Conservation (phyloP, 208 protist genomes). For the Leishmania mexicana region DNA sequence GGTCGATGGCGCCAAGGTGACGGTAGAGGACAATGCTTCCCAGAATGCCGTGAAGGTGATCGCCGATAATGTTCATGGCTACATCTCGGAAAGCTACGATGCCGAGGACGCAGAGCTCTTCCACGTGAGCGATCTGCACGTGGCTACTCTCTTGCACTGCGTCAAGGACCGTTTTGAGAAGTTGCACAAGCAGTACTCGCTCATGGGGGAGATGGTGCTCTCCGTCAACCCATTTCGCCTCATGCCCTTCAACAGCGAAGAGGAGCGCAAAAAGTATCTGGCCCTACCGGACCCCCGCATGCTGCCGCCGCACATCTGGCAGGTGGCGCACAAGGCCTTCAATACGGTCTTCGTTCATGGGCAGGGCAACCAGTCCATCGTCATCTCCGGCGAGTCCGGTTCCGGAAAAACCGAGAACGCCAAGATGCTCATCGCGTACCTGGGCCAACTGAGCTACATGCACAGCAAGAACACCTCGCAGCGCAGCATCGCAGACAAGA, state of each 20-base stretch:
- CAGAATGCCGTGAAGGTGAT: constrained; percentile 35
- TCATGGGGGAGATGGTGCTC: constrained; percentile 94
- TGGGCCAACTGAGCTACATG: constrained; percentile 82
- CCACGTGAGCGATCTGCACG: constrained; percentile 90
- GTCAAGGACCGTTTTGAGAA: constrained; percentile 89
- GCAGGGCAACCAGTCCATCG: constrained; percentile 87
- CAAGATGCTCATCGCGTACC: constrained; percentile 89
- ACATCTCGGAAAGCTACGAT: constrained; percentile 82
- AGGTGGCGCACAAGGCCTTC: constrained; percentile 88
- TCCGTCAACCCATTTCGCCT: constrained; percentile 93
- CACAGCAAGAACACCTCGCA: constrained; percentile 73
- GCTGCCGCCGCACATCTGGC: constrained; percentile 91
- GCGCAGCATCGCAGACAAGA: constrained; percentile 64
- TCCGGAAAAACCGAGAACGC: constrained; percentile 96
- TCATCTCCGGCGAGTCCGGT: constrained; percentile 96
- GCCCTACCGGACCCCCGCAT: constrained; percentile 47
- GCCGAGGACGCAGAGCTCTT: constrained; percentile 75
- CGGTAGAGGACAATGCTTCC: constrained; percentile 45
- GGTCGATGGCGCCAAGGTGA: constrained; percentile 53
- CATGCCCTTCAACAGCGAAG: constrained; percentile 81
- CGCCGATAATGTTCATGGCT: constrained; percentile 61
- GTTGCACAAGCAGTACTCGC: constrained; percentile 83
- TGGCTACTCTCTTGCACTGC: constrained; percentile 89
- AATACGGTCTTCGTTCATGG: constrained; percentile 75
- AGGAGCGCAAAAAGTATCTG: constrained; percentile 81